phyloP scores from a whole-genome alignment of 2,329 filamentous ascomycete genomes.

The Trichophyton verrucosum region DNA sequence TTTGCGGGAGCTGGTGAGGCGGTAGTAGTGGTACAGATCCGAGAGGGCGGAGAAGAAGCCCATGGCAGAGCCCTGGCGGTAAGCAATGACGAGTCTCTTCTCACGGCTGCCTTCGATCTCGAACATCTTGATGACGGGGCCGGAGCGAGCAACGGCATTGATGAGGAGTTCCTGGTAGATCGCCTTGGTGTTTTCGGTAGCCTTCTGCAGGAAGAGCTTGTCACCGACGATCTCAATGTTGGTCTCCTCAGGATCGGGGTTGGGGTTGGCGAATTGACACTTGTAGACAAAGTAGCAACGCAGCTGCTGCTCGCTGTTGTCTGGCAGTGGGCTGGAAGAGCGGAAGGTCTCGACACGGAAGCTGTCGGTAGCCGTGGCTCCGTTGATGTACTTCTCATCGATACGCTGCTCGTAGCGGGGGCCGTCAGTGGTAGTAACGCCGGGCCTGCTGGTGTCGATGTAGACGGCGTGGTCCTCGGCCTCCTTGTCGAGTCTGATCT shows the following conservation, averaged over 20 bases:
- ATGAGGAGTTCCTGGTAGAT: conserved; percentile 92
- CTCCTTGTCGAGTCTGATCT: conserved; percentile 94
- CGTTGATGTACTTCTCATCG: conserved; percentile 89
- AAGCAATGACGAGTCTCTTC: conserved; percentile 88
- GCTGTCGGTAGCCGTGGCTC: conserved; percentile 54
- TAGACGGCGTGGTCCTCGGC: conserved; percentile 91
- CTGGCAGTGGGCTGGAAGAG: conserved; percentile 67
- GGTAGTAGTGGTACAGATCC: conserved; percentile 97
- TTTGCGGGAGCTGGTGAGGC: conserved; percentile 88
- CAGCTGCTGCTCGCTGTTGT: conserved; percentile 64
- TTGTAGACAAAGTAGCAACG: conserved; percentile 99
- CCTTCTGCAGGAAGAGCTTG: conserved; percentile 87
- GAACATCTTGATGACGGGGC: conserved; percentile 95
- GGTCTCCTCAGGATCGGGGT: conserved; percentile 64
- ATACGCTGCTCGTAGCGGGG: conserved; percentile 90
- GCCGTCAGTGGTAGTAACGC: conserved; percentile 60
- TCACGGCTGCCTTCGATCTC: conserved; percentile 85
- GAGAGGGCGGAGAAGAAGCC: conserved; percentile 92
- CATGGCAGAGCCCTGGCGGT: conserved; percentile 81
- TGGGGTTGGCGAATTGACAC: conserved; percentile 71
- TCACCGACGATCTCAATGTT: conserved; percentile 85
- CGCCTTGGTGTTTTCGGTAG: conserved; percentile 85
- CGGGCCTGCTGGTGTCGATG: conserved; percentile 92
- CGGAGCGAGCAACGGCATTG: conserved; percentile 68
- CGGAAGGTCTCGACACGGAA: conserved; percentile 98